Base-by-base conservation (phyloP, 1,284 basidiomycete genomes). In the Papiliotrema flavescens region DNA sequence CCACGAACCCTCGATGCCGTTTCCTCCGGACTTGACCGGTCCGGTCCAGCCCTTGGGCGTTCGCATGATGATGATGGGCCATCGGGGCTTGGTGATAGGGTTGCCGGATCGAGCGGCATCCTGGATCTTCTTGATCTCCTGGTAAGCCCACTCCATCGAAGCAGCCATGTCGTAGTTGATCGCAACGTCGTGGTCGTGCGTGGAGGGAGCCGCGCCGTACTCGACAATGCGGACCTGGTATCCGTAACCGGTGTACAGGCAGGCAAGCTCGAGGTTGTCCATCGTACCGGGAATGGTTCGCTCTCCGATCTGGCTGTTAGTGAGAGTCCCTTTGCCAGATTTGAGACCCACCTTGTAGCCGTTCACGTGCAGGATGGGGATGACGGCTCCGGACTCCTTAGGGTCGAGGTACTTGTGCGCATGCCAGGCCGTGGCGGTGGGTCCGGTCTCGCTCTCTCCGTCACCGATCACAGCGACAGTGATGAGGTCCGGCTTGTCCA, bases 261-360 rank as follows among this genome's bases (percentile, higher is more conserved):
- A 69, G 9, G 63, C 70, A 41, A 73, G 61, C 70, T 63, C 91
- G 63, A 85, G 84, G 72, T 93, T 80, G 68, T 92, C 90, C 88
- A 93, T 91, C n/a, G 85, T 85, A 37, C 90, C 90, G 59, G 85
- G 87, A 58, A 95, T 87, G 19, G 91, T 93, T 28, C 89, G 82
- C 69, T 93, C 88, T 4, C 87, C 88, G 58, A 94, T 93, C 80
- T 91, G 87, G n/a, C 81, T 86, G 88, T 17, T 85, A 58, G 54
- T 40, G 15, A 7, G 7, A 4, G 20, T 40, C 20, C 6, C 7
- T 39, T 2, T 22, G 19, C 22, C 8, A 19, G 24, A 19, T 8
- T 22, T n/a, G n/a, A 34, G 5, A 32, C 53, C 44, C 22, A 77
- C 75, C 66, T 81, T 77, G 70, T 67, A 79, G n/a, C 76, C 77